phyloP scores from a whole-genome alignment of 495 filamentous ascomycete species.

The Hamigera avellanea region DNA sequence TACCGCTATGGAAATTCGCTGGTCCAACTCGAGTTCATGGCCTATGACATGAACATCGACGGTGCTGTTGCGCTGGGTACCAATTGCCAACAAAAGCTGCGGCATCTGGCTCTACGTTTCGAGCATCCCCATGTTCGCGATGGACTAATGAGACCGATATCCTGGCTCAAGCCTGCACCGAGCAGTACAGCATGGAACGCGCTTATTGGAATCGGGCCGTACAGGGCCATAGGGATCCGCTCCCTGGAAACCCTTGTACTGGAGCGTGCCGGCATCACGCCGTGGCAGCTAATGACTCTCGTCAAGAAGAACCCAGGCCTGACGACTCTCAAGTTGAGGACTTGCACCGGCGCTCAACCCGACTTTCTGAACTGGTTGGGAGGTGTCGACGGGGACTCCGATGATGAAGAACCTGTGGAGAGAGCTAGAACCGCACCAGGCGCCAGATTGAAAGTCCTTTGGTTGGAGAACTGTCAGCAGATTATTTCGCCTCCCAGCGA shows the following conservation, averaged over 20 bases:
- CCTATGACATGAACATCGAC: slow-evolving; percentile 16
- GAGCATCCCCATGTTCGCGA: slow-evolving; percentile 26
- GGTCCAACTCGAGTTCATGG: slow-evolving; percentile 19
- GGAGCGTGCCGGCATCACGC: slow-evolving; percentile 23
- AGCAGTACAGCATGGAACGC: slow-evolving; percentile 22
- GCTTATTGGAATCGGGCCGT: slow-evolving; percentile 14
- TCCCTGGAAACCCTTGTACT: slow-evolving; percentile 17
- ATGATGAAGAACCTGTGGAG: slow-evolving; percentile 5
- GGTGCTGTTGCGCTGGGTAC: slow-evolving; percentile 12
- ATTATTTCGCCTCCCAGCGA: too few species aligned
- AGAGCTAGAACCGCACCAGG: slow-evolving; percentile 9
- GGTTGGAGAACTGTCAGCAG: slow-evolving; percentile 20
- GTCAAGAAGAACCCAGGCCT: slow-evolving; percentile 18
- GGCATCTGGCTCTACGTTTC: slow-evolving; percentile 23
- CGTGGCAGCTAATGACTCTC: slow-evolving; percentile 23
- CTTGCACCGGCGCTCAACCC: slow-evolving; percentile 18
- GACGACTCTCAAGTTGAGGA: slow-evolving; percentile 17
- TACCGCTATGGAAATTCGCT: slow-evolving; percentile 15
- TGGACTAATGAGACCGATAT: slow-evolving; percentile 10
- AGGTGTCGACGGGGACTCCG: slow-evolving; percentile 9
- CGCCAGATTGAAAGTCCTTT: slow-evolving; percentile 11
- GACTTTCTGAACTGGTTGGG: slow-evolving; percentile 25
- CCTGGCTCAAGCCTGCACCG: slow-evolving; percentile 16
- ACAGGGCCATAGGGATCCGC: slow-evolving; percentile 8
- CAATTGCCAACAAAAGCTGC: slow-evolving; percentile 13